A percentile compares a stretch with the other conserved stretches of the same genome.
Evolutionary conservation across 2,329 filamentous ascomycete species (phyloP).

Genomic region (Bretziella fagacearum): DNA sequence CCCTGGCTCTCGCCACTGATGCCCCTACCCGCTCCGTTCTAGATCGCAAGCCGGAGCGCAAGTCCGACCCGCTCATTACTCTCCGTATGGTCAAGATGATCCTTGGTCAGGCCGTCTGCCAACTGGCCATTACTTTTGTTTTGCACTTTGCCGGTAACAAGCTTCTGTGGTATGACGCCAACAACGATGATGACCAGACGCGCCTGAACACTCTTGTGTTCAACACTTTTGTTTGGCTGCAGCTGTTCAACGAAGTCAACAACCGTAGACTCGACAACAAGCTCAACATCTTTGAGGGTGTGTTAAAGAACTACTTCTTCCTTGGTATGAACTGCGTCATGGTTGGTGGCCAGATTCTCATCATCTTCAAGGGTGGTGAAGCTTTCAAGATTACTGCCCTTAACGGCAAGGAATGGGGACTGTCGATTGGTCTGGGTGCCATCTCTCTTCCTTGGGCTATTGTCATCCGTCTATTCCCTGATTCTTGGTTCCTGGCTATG

Average conservation of each 20-base stretch:
- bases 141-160: slow-evolving; percentile 43
- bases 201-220: slow-evolving; percentile 45
- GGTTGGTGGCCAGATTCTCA: slow-evolving; percentile 69
- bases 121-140: slow-evolving; percentile 39
- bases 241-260: slow-evolving; percentile 69
- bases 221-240: slow-evolving; percentile 57
- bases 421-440: slow-evolving; percentile 60
- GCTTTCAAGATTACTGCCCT: slow-evolving; percentile 55
- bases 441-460: slow-evolving; percentile 61
- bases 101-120: slow-evolving; percentile 42
- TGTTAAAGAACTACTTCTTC: slow-evolving; percentile 67
- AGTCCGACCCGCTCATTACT: slow-evolving; percentile 57
- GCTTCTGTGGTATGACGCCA: slow-evolving; percentile 34
- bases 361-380: slow-evolving; percentile 61
- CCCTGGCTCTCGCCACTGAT: slow-evolving; percentile 29
- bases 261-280: slow-evolving; percentile 74
- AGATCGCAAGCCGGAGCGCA: slow-evolving; percentile 33
- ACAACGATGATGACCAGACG: slow-evolving; percentile 24
- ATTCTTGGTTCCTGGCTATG: slow-evolving; percentile 28
- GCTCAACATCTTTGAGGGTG: slow-evolving; percentile 75
- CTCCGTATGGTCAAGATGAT: slow-evolving; percentile 54
- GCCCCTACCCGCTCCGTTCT: slow-evolving; percentile 21
- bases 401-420: slow-evolving; percentile 60
- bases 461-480: slow-evolving; percentile 56
- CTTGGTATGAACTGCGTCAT: slow-evolving; percentile 64